Evolutionary conservation across 1,284 basidiomycete genomes (phyloP).

Genomic region (Moesziomyces parantarcticus): DNA sequence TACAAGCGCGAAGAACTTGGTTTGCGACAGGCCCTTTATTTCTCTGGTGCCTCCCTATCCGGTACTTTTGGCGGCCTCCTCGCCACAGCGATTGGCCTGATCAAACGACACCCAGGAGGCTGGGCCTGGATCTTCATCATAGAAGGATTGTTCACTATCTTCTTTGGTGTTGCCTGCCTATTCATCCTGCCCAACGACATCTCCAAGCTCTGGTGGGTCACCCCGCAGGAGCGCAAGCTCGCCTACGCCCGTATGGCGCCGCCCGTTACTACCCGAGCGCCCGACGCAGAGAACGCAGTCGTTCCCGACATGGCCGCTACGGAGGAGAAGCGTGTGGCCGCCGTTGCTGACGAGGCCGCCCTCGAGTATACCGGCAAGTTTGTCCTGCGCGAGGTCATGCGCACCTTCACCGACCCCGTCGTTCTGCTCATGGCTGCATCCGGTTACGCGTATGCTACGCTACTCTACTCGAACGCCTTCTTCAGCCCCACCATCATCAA

Average conservation of each 20-base stretch:
- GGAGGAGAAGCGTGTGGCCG: conserved; percentile 22
- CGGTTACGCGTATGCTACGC: conserved; percentile 52
- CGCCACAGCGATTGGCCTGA: conserved; percentile 54
- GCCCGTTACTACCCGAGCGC: conserved; percentile 1
- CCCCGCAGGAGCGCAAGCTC: conserved; percentile 44
- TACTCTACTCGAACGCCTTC: conserved; percentile 56
- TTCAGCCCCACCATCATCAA: conserved; percentile 63
- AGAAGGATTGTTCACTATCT: conserved; percentile 58
- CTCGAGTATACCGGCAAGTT: conserved; percentile 35
- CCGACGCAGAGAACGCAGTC: conserved; percentile 8
- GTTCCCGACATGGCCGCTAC: conserved; percentile 11
- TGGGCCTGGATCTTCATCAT: conserved; percentile 63
- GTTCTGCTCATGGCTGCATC: conserved; percentile 41
- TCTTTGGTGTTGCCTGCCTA: conserved; percentile 49
- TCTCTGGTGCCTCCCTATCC: conserved; percentile 57
- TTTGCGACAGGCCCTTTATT: conserved; percentile 61
- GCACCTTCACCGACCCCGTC: conserved; percentile 50
- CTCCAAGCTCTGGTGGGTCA: conserved; percentile 52
- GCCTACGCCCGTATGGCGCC: conserved; percentile 48
- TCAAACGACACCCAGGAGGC: conserved; percentile 45
- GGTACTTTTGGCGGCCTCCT: conserved; percentile 63
- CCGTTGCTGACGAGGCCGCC: conserved; percentile 17
- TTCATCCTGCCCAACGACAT: conserved; percentile 56
- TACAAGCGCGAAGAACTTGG: conserved; percentile 61
- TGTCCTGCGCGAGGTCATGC: conserved; percentile 46